Conservation (phyloP, 2,329 filamentous ascomycete genomes). For the Sphaerulina vaccinii region DNA sequence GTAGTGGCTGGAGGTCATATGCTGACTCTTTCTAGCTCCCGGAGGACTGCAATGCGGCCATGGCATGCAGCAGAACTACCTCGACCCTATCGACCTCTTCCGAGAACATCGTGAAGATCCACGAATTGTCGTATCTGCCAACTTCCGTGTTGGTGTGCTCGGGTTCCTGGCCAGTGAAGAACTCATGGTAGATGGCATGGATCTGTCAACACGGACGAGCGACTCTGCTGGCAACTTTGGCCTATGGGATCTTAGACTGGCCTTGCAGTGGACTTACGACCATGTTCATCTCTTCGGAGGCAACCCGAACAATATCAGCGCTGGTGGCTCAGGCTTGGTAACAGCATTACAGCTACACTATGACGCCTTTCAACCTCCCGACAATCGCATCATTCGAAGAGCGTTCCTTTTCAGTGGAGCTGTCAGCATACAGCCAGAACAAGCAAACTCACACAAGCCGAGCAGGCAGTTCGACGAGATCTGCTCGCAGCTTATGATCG, state of each 20-base stretch:
- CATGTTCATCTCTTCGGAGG: conserved; percentile 53
- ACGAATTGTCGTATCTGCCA: conserved; percentile 35
- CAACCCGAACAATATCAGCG: conserved; percentile 50
- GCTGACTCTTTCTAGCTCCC: conserved; percentile 9
- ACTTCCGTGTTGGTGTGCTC: conserved; percentile 39
- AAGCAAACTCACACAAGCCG: conserved; percentile 17
- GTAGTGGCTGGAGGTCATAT: too few species aligned
- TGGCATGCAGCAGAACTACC: conserved; percentile 20
- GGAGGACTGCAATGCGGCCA: conserved; percentile 13
- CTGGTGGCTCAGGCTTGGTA: conserved; percentile 41
- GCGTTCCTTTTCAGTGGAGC: conserved; percentile 24
- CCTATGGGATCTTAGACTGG: conserved; percentile 57
- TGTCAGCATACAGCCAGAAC: conserved; percentile 19
- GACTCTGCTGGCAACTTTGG: conserved; percentile 45
- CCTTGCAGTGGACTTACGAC: conserved; percentile 55
- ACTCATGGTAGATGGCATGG: conserved; percentile 30
- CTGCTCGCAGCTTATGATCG: conserved; percentile 21
- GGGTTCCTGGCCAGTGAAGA: conserved; percentile 43
- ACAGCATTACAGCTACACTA: conserved; percentile 23
- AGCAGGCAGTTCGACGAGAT: conserved; percentile 21
- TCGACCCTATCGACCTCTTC: conserved; percentile 22
- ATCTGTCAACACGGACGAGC: conserved; percentile 2
- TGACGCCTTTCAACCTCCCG: conserved; percentile 21
- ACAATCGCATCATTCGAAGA: conserved; percentile 19
- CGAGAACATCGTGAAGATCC: conserved; percentile 20